Conservation (phyloP, 345 rosid species). For the Psidium guajava region DNA sequence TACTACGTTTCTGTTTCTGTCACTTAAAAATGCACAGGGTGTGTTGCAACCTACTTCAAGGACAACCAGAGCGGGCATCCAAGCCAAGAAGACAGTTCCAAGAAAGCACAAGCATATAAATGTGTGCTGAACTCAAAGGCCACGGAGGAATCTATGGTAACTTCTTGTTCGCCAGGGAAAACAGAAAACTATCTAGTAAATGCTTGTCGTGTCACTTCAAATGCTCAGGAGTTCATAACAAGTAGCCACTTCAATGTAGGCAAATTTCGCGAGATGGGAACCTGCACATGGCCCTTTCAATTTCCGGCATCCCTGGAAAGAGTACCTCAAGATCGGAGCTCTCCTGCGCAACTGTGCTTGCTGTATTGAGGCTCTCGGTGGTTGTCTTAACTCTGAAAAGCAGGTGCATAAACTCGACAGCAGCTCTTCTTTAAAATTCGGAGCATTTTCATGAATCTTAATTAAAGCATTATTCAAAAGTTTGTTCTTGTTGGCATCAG, state of each 20-base stretch:
- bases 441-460: neutral
- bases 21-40: conserved; percentile 17
- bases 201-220: neutral
- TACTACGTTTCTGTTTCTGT: neutral
- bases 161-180: neutral
- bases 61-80: conserved; percentile 12
- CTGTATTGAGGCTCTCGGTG: conserved; percentile 46
- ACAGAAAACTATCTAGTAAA: neutral
- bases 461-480: neutral
- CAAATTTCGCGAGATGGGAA: conserved; percentile 71
- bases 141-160: conserved; percentile 60
- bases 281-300: conserved; percentile 63
- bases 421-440: neutral
- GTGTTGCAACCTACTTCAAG: conserved; percentile 37
- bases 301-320: conserved; percentile 75
- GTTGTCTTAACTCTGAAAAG: conserved; percentile 27
- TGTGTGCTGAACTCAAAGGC: conserved; percentile 68
- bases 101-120: conserved; percentile 32
- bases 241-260: conserved; percentile 10
- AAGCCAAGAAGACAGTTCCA: conserved; percentile 18
- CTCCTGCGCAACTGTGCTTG: conserved; percentile 54
- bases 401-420: conserved; percentile 20
- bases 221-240: neutral
- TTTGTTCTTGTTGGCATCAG: conserved; percentile 9
- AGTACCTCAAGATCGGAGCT: conserved; percentile 57